Conservation (phyloP, 1,139 yeast genomes). For the Suhomyces chickasaworum region DNA sequence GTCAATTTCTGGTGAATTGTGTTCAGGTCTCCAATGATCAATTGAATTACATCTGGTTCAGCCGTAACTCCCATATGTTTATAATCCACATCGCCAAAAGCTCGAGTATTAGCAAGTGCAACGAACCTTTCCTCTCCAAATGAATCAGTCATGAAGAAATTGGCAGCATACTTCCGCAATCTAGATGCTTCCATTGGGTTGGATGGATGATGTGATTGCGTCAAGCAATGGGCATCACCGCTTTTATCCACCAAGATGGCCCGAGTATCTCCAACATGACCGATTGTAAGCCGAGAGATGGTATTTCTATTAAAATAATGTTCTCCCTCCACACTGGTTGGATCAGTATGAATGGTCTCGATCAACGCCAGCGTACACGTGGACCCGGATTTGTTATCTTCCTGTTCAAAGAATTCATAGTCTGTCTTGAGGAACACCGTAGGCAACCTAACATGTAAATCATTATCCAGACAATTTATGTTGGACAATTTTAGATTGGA, state of each 20-base stretch:
- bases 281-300: slow-evolving; percentile 70
- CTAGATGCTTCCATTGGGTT: slow-evolving; percentile 77
- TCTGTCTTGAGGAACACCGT: slow-evolving; percentile 66
- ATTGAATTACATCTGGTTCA: slow-evolving; percentile 84
- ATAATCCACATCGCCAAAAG: slow-evolving; percentile 85
- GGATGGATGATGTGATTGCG: slow-evolving; percentile 84
- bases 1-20: slow-evolving; percentile 37
- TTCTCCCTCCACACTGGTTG: slow-evolving; percentile 35
- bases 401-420: slow-evolving; percentile 40
- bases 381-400: slow-evolving; percentile 60
- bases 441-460: slow-evolving; percentile 60
- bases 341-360: slow-evolving; percentile 50
- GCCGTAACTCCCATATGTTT: slow-evolving; percentile 86
- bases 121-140: slow-evolving; percentile 91
- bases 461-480: slow-evolving; percentile 37
- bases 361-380: slow-evolving; percentile 80
- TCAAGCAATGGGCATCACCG: slow-evolving; percentile 79
- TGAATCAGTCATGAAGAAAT: slow-evolving; percentile 80
- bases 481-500: slow-evolving; percentile 20
- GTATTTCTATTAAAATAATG: slow-evolving; percentile 73
- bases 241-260: slow-evolving; percentile 76
- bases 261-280: slow-evolving; percentile 94
- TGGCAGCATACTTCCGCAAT: slow-evolving; percentile 68
- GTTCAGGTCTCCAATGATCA: slow-evolving; percentile 56
- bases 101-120: slow-evolving; percentile 84